phyloP scores from a whole-genome alignment of 192 early-diverging fungal genomes.

The Coemansia sp. region DNA sequence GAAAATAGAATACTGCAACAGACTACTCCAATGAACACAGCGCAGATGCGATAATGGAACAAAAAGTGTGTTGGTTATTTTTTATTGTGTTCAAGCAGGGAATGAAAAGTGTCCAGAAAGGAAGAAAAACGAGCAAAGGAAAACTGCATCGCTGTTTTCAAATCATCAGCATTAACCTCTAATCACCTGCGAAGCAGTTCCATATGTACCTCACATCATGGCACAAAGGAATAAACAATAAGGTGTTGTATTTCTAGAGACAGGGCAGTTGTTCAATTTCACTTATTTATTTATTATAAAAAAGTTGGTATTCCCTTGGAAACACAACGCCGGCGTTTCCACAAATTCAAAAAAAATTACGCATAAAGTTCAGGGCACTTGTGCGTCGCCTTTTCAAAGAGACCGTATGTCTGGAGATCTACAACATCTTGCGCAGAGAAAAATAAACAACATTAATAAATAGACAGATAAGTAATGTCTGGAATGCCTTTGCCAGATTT shows the following conservation, averaged over 20 bases:
- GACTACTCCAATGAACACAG: too few relatives aligned
- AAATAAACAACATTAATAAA: neutral
- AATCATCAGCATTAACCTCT: too few relatives aligned
- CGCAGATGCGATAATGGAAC: too few relatives aligned
- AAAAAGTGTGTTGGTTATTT: neutral
- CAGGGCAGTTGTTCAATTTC: too few relatives aligned
- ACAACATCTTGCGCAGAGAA: conserved; percentile 17
- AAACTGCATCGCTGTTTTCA: too few relatives aligned
- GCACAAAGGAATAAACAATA: too few relatives aligned
- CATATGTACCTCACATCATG: too few relatives aligned
- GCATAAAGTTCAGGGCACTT: conserved; percentile 38
- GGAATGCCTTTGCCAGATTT: neutral
- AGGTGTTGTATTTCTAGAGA: too few relatives aligned
- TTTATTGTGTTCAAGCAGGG: neutral
- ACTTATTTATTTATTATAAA: too few relatives aligned
- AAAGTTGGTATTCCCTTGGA: too few relatives aligned
- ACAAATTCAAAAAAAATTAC: conserved; percentile 1
- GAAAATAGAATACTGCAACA: neutral
- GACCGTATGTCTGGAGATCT: conserved; percentile 50
- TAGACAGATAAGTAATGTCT: conserved; percentile 12
- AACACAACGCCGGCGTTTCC: neutral
- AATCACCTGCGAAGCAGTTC: too few relatives aligned
- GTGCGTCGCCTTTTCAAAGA: conserved; percentile 45
- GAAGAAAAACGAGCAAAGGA: neutral
- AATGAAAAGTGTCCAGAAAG: neutral